phyloP scores from a whole-genome alignment of 208 protist species.

The Lotmaria passim region DNA sequence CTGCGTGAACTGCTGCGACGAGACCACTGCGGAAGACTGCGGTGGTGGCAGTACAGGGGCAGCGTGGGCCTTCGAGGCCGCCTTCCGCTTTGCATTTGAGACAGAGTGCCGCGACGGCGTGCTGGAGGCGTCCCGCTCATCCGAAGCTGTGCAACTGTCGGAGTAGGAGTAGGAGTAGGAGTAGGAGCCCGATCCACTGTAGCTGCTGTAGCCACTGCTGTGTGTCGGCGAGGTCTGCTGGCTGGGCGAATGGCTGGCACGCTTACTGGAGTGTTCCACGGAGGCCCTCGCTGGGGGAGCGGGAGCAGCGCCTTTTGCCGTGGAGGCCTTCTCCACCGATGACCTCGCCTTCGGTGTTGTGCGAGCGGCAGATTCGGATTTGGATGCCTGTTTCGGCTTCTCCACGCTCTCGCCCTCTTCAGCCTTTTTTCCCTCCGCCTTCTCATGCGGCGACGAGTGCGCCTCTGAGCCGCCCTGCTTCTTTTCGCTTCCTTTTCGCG shows the following conservation, averaged over 20 bases:
- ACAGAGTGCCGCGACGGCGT: background rate
- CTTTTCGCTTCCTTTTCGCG: background rate
- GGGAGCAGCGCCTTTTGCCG: background rate
- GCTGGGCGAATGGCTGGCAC: background rate
- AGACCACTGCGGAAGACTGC: background rate
- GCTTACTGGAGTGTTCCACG: background rate
- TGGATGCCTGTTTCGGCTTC: background rate
- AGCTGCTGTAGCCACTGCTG: constrained; percentile 11
- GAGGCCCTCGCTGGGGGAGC: background rate
- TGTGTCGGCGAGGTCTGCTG: background rate
- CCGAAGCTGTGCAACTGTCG: constrained; percentile 24
- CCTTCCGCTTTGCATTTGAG: background rate
- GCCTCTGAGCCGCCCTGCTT: constrained; percentile 2
- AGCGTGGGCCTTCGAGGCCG: background rate
- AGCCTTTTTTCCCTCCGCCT: background rate
- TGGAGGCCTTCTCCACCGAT: background rate
- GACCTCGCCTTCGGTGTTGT: background rate
- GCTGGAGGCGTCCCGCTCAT: background rate
- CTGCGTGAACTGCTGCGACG: background rate
- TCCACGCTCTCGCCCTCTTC: background rate
- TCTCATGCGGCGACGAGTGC: background rate
- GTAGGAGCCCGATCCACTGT: constrained; percentile 16
- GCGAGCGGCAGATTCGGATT: background rate
- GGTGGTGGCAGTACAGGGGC: background rate
- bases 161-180: constrained; percentile 37